Conservation (phyloP, 140 eudicot species). For the Oenanthe javanica region DNA sequence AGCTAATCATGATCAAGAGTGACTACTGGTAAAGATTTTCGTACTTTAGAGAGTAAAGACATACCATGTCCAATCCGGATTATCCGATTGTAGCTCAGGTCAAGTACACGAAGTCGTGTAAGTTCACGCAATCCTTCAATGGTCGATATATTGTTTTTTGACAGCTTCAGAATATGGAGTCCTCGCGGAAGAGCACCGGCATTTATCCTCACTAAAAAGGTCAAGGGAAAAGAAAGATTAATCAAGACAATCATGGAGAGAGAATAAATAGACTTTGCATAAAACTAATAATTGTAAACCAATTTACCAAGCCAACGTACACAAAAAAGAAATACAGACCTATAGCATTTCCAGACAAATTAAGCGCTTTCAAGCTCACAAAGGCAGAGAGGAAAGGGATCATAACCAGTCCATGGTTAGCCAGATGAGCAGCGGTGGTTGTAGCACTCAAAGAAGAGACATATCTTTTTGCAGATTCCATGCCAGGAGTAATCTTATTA, state of each 20-base stretch:
- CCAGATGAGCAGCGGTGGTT: constrained; percentile 67
- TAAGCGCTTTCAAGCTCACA: constrained; percentile 73
- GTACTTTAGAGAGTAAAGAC: constrained; percentile 4
- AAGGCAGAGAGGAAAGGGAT: constrained; percentile 85
- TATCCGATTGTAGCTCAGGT: constrained; percentile 86
- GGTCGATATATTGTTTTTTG: constrained; percentile 78
- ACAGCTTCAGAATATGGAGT: constrained; percentile 69
- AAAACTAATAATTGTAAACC: neutral
- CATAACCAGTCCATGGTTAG: constrained; percentile 80
- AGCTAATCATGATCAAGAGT: neutral
- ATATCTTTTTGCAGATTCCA: constrained; percentile 84
- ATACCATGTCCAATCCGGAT: constrained; percentile 92
- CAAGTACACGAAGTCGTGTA: constrained; percentile 84
- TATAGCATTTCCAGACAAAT: constrained; percentile 89
- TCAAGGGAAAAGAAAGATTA: constrained; percentile 13
- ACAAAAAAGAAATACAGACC: constrained; percentile 33
- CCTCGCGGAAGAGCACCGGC: constrained; percentile 99
- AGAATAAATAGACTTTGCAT: neutral
- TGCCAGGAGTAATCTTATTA: constrained; percentile 42
- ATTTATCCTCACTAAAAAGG: constrained; percentile 57
- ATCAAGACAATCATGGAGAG: constrained; percentile 1
- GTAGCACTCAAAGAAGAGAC: constrained; percentile 65
- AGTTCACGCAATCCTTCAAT: constrained; percentile 95
- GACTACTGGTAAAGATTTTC: neutral
- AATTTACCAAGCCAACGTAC: neutral